Evolutionary conservation across 768 basidiomycete genomes (phyloP), one percentile per base, ranked within the genome.

Genomic region (Pholiota molesta): DNA sequence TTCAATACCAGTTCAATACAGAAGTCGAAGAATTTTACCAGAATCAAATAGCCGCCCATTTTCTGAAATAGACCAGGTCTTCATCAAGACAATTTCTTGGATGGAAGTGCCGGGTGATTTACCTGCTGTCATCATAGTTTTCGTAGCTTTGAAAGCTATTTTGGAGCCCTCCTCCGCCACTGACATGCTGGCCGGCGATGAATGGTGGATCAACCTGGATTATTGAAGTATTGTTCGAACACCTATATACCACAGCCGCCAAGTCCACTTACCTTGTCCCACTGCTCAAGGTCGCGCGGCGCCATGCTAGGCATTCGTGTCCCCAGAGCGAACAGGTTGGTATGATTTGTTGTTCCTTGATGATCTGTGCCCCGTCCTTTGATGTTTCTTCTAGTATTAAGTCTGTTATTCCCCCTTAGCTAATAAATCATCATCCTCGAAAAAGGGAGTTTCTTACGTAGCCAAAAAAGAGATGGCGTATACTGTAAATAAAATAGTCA

Each of bases 381-480:
- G 42, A 86, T 68, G 26, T 72, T 76, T 54, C 83, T 76, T 19
- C 88, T 81, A 2, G 87, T 88, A 72, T 89, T 90, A 37, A 90
- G 77, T 14, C 86, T 87, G 56, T 55, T 23, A 53, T 49, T 21
- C 1, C n/a, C n/a, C n/a, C 42, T 40, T 51, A 57, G 39, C 39
- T 39, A 55, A 29, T 10, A 29, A 61, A 44, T 65, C 64, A 19
- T 26, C 29, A 55, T 31, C 6, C 0, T 10, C 31, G 33, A 35
- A 59, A 21, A 33, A 60, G 14, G 21, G 23, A 11, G 10, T 49
- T 4, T 74, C 84, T 55, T 68, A 87, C 85, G 88, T 86, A 40
- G 88, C 86, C 69, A 89, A 75, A 72, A 87, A 79, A 2, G 87
- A 88, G 54, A 85, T 82, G 0, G 81, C 84, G 63, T 88, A 86